phyloP scores from a whole-genome alignment of 768 basidiomycete species.

The Leccinum aurantiacum region DNA sequence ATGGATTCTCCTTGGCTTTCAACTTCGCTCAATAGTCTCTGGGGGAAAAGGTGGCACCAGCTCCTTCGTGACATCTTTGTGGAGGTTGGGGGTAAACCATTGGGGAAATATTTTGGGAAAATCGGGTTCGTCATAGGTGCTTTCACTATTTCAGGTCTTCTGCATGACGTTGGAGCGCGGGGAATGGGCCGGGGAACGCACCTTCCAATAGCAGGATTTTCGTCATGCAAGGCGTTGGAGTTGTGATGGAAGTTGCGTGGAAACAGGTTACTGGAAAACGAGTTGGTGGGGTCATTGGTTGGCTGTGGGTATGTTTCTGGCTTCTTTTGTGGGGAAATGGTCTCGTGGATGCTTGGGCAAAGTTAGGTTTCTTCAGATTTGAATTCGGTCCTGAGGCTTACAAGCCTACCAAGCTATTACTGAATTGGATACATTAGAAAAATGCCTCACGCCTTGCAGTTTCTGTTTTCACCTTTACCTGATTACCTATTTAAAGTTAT shows the following conservation, averaged over 20 bases:
- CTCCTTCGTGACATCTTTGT: constrained; percentile 60
- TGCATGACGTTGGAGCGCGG: constrained; percentile 60
- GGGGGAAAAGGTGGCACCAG: constrained; percentile 69
- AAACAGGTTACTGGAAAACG: constrained; percentile 41
- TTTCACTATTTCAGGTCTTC: constrained; percentile 57
- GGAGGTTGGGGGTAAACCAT: constrained; percentile 46
- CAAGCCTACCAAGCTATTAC: constrained; percentile 18
- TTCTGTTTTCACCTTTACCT: too few relatives aligned
- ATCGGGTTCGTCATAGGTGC: constrained; percentile 52
- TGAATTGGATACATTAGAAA: constrained; percentile 8
- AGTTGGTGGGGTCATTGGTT: constrained; percentile 49
- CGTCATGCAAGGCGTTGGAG: constrained; percentile 53
- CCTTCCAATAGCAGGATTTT: constrained; percentile 49
- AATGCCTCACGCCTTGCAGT: neutral
- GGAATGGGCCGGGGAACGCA: constrained; percentile 52
- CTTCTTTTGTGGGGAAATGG: constrained; percentile 46
- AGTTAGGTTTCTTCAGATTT: constrained; percentile 20
- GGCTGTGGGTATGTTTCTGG: constrained; percentile 54
- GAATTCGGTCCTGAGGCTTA: constrained; percentile 16
- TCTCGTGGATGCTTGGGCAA: constrained; percentile 46
- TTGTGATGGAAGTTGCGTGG: constrained; percentile 51
- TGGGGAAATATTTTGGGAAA: constrained; percentile 46
- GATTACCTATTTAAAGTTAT: too few relatives aligned
- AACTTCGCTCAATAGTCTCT: constrained; percentile 61
- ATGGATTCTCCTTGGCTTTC: constrained; percentile 58